Evolutionary conservation across 805 yeast genomes (phyloP), one percentile per base, ranked within the genome.

Genomic region (Barnettozyma pratensis): DNA sequence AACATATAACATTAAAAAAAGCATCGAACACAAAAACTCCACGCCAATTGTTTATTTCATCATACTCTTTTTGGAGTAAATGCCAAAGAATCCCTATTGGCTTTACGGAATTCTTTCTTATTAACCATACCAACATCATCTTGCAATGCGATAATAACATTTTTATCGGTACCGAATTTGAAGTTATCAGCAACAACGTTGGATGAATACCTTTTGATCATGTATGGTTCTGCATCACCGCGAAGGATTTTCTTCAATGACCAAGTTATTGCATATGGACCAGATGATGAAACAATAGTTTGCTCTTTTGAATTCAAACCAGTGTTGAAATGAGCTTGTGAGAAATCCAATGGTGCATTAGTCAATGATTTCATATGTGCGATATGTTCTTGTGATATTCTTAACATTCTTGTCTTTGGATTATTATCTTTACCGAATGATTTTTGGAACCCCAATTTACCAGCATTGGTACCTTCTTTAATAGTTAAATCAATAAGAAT

Each of bases 201-300:
- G 39, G 77, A 76, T 26, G 72, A 67, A 62, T 85, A 85, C 48
- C 79, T 73, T 63, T 79, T 82, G 61, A 91, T 81, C 44, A 74
- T 67, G 62, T 87, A 87, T 6, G 85, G 76, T 28, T 71, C 74
- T 39, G 66, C 66, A 48, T 76, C 79, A 47, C 81, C 79, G 40
- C 69, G 68, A 39, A 83, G 61, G 11, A 85, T 72, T 52, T 81
- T 79, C 54, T 70, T 74, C 61, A 90, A 65, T 10, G 85, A 81
- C 96, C 96, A 90, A 1, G 86, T 75, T 26, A 90, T 76, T 27
- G 89, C 85, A 65, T 80, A 90, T 19, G 91, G 92, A 3, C 96
- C 96, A 2, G 84, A 73, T 4, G 92, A 81, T 1, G 96, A 76
- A 27, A 88, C 81, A 44, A 90, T 85, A 2, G 83, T 73, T 19